These are phyloP conservation scores for Delphinella strobiligena DNA, from an alignment of 2,329 filamentous ascomycete genomes.

Conservation along the genomic window DNA sequence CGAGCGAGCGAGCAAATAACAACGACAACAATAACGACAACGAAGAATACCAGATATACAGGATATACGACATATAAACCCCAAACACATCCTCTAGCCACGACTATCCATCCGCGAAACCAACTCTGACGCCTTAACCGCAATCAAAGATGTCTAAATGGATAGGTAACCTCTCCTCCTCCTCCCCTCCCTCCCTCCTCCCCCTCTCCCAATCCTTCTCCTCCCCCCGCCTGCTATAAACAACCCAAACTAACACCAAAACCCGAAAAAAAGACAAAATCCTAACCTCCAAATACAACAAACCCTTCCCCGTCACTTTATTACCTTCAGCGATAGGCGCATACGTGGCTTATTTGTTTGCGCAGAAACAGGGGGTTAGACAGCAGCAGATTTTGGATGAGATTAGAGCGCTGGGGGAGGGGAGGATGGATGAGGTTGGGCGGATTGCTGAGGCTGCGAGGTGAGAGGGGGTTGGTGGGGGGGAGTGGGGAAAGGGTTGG, in stretches of 20 bases:
- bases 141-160: not conserved
- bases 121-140: not conserved
- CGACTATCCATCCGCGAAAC: no score
- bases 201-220: not conserved
- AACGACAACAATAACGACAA: no score
- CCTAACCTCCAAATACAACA: slow-evolving; percentile 21
- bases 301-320: slow-evolving; percentile 20
- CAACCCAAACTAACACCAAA: no score
- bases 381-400: slow-evolving; percentile 17
- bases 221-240: no score
- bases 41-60: no score
- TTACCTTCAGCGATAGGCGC: slow-evolving; percentile 20
- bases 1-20: no score
- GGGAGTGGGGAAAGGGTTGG: not conserved
- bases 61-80: no score
- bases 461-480: not conserved
- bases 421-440: slow-evolving; percentile 9
- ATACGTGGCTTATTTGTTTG: slow-evolving; percentile 10
- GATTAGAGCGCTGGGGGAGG: slow-evolving; percentile 15
- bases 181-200: not conserved
- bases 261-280: no score
- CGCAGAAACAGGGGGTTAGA: slow-evolving; percentile 18
- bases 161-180: not conserved
- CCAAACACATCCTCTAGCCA: no score
- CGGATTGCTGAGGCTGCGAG: slow-evolving; percentile 5